phyloP scores from a whole-genome alignment of 2,329 filamentous ascomycete species.

The Juglanconis sp. region DNA sequence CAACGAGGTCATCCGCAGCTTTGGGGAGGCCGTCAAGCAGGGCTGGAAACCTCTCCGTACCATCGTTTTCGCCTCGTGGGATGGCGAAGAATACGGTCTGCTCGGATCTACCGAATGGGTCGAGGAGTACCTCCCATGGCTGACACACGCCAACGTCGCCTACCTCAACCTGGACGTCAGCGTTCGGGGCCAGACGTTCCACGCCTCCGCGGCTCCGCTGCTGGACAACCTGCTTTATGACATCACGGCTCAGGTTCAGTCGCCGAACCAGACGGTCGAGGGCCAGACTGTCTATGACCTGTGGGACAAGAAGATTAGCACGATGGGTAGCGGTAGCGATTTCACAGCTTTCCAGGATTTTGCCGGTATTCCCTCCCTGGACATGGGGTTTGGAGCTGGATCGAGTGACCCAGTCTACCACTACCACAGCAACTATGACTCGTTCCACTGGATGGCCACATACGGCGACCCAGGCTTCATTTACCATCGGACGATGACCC shows the following conservation, averaged over 20 bases:
- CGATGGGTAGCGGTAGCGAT: conserved; percentile 62
- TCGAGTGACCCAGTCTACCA: conserved; percentile 59
- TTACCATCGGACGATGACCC: conserved; percentile 66
- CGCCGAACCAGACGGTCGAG: conserved; percentile 28
- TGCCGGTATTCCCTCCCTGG: conserved; percentile 41
- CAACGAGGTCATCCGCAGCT: conserved; percentile 74
- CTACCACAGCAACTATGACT: conserved; percentile 84
- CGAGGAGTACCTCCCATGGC: conserved; percentile 76
- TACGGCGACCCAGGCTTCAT: conserved; percentile 66
- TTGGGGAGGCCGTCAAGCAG: conserved; percentile 65
- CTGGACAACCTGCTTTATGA: conserved; percentile 53
- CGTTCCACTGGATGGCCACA: conserved; percentile 77
- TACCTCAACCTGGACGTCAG: conserved; percentile 78
- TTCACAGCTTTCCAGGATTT: conserved; percentile 68
- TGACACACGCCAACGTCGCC: conserved; percentile 65
- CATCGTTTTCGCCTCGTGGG: conserved; percentile 72
- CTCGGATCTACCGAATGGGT: conserved; percentile 85
- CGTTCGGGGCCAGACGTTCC: conserved; percentile 44
- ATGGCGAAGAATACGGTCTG: conserved; percentile 75
- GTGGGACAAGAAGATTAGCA: conserved; percentile 46
- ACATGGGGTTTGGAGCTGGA: conserved; percentile 50
- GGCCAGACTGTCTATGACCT: conserved; percentile 37
- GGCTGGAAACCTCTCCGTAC: conserved; percentile 41
- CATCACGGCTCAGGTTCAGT: conserved; percentile 14
- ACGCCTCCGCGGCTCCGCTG: conserved; percentile 61